Evolutionary conservation across 148 eudicot species (phyloP).

Genomic region (Euryodendron excelsum): DNA sequence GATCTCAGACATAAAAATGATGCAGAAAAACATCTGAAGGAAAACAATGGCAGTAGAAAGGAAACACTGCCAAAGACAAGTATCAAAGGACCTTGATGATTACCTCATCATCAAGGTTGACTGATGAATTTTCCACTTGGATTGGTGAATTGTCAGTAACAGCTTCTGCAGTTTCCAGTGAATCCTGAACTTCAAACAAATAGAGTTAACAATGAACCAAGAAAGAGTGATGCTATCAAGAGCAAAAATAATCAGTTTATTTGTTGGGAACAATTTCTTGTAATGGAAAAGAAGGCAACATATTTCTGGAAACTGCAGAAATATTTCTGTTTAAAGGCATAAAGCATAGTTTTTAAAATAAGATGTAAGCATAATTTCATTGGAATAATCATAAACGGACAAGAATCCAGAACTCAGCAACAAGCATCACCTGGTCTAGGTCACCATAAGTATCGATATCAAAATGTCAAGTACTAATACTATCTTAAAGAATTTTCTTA

Average conservation of each 20-base stretch:
- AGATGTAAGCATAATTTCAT: background rate
- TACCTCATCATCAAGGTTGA: slow-evolving; percentile 29
- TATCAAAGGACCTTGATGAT: background rate
- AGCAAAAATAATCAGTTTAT: too few relatives aligned
- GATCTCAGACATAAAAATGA: background rate
- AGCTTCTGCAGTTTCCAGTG: slow-evolving; percentile 29
- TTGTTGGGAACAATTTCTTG: too few relatives aligned
- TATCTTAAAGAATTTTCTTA: background rate
- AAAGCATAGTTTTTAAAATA: too few relatives aligned
- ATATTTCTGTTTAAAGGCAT: too few relatives aligned
- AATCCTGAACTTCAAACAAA: slow-evolving; percentile 21
- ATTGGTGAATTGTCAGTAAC: slow-evolving; percentile 22
- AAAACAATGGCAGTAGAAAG: background rate
- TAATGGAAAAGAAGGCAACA: too few relatives aligned
- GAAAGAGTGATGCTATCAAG: too few relatives aligned
- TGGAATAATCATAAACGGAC: background rate
- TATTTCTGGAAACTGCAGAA: too few relatives aligned
- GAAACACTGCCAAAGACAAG: background rate
- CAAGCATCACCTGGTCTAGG: background rate
- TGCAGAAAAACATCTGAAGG: background rate
- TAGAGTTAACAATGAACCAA: background rate
- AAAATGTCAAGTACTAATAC: background rate
- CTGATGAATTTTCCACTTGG: slow-evolving; percentile 23
- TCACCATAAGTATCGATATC: background rate
- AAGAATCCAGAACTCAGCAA: background rate